Evolutionary conservation across 176 grass and related monocot genomes (phyloP).

Genomic region (Bolboschoenus planiculmis): DNA sequence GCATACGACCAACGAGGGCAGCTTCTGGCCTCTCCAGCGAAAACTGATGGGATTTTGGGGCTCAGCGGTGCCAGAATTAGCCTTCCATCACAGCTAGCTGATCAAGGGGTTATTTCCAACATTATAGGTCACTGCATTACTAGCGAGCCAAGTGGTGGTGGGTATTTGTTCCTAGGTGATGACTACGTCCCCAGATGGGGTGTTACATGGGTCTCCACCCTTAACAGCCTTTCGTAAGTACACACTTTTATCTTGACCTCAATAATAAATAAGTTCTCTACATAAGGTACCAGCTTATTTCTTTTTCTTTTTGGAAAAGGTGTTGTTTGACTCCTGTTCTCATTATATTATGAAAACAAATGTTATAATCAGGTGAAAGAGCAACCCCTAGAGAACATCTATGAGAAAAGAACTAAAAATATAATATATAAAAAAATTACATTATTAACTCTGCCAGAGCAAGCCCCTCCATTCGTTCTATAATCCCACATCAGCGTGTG

Average conservation of each 20-base stretch:
- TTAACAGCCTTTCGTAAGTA: conserved; percentile 63
- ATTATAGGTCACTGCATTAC: conserved; percentile 65
- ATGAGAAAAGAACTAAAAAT: background rate
- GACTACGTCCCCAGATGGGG: conserved; percentile 74
- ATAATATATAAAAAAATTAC: background rate
- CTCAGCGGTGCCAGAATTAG: conserved; percentile 52
- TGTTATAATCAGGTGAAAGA: background rate
- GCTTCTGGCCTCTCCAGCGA: conserved; percentile 42
- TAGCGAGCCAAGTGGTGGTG: conserved; percentile 43
- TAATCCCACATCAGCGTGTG: background rate
- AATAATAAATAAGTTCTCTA: background rate
- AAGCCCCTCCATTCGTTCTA: background rate
- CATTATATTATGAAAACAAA: background rate
- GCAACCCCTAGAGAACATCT: background rate
- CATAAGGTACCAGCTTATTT: background rate
- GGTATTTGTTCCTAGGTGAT: conserved; percentile 82
- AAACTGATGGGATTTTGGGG: conserved; percentile 70
- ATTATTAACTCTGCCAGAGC: background rate
- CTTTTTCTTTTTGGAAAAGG: background rate
- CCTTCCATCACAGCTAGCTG: conserved; percentile 66
- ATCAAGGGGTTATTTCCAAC: conserved; percentile 59
- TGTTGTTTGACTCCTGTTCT: background rate
- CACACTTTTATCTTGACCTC: background rate
- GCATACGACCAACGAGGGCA: conserved; percentile 81
- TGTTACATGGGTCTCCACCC: conserved; percentile 68